Evolutionary conservation across 345 rosid species (phyloP).

Genomic region (Bruguiera parviflora): DNA sequence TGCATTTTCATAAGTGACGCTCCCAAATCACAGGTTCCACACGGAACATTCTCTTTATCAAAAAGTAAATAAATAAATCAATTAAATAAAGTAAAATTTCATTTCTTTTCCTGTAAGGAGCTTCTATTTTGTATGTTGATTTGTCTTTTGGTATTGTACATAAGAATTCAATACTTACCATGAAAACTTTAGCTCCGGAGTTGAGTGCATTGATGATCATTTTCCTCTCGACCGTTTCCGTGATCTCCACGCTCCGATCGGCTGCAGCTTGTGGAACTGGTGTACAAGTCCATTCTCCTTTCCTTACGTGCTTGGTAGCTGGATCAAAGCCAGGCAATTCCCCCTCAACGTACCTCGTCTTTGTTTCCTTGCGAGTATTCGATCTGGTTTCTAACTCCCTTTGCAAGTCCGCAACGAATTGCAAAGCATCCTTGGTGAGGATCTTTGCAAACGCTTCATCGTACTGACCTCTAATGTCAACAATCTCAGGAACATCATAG

Average conservation of each 20-base stretch:
- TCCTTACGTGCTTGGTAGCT: constrained; percentile 63
- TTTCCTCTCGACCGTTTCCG: constrained; percentile 89
- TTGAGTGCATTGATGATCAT: constrained; percentile 97
- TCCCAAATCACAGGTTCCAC: no score
- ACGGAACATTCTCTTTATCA: no score
- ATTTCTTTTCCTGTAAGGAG: no score
- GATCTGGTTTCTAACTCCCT: constrained; percentile 66
- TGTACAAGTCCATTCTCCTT: constrained; percentile 68
- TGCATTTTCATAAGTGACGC: no score
- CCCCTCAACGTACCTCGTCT: constrained; percentile 50
- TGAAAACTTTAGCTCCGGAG: constrained; percentile 93
- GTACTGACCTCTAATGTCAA: constrained; percentile 70
- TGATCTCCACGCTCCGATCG: constrained; percentile 81
- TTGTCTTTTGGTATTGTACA: no score
- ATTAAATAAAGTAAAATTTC: no score
- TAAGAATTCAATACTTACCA: constrained; percentile 38
- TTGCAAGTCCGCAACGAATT: constrained; percentile 73
- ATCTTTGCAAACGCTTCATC: constrained; percentile 60
- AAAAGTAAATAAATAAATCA: no score
- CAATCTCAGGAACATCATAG: constrained; percentile 68
- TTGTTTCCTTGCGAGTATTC: constrained; percentile 60
- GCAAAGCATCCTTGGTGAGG: constrained; percentile 67
- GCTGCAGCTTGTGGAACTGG: constrained; percentile 67
- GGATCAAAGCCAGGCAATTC: constrained; percentile 76
- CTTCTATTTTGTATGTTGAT: no score